Base-by-base conservation (phyloP, 805 yeast species). In the Martiniozyma abietophila region DNA sequence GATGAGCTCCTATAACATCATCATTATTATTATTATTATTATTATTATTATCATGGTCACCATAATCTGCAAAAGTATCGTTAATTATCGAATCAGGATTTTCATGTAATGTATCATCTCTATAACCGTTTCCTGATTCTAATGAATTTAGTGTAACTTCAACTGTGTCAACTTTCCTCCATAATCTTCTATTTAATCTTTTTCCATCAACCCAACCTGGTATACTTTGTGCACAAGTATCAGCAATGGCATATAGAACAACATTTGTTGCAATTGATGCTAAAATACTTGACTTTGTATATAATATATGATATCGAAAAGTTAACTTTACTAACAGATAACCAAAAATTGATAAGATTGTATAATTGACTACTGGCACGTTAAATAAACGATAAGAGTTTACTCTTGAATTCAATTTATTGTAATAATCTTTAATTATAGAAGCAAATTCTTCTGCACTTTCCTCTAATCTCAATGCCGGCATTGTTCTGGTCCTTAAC, bases 241-340 rank as follows among this genome's bases (percentile, higher is more conserved):
- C 97, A 0, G 96, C 86, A n/a, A 85, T 75, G 0, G 95, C 96
- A 53, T 76, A 83, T 5, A 89, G 62, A 4, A 88, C 75, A 19
- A 82, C 58, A 50, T 89, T 89, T 1, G 96, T 79, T 17, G 77
- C 71, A 39, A 84, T 71, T 24, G 86, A 82, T 11, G 96, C 84
- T n/a, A 79, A 53, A 20, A 85, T 56, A 2, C 92, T 76, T 31
- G 75, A 73, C 38, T 60, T 65, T 40, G 70, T 68, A 53, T 86
- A 86, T 36, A 79, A 49, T 7, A 60, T 62, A 33, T 74, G 74
- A 49, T 80, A 80, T 33, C 66, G 64, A 19, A 72, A 64, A 6
- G 83, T 71, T 32, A 77, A 60, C 36, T 67, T 69, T 35, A 67
- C 46, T 9, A 81, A 53, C 25, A 77, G 60, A 23, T 51, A 47